These are phyloP conservation scores for Fusarium papillatum DNA, from an alignment of 2,329 filamentous ascomycete genomes.

Conservation along the genomic window DNA sequence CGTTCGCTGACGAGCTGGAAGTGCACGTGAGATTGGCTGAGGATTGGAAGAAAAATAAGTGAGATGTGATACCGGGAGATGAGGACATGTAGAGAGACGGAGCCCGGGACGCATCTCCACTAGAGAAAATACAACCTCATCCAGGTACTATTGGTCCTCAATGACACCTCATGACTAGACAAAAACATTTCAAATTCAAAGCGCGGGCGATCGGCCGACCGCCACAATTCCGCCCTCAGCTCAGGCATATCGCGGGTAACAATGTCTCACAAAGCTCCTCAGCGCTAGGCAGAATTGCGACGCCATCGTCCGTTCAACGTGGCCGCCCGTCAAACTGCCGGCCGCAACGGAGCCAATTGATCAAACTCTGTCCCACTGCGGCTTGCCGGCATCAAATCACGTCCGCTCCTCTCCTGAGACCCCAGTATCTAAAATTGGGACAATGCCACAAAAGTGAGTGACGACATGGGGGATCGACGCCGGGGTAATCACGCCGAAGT, in stretches of 20 bases:
- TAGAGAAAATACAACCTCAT: not conserved
- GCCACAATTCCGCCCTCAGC: constrained; percentile 4
- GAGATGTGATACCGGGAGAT: constrained; percentile 1
- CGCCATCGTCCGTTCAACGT: constrained; percentile 1
- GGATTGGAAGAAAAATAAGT: constrained; percentile 12
- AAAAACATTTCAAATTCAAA: not conserved
- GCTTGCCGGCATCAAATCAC: not conserved
- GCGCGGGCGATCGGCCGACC: constrained; percentile 15
- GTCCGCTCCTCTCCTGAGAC: constrained; percentile 15
- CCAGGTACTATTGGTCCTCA: not conserved
- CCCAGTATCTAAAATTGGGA: constrained; percentile 14
- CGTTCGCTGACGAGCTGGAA: constrained; percentile 63
- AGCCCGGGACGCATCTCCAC: not conserved
- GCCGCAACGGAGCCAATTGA: not conserved
- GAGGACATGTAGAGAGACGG: not conserved
- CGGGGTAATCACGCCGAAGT: not conserved
- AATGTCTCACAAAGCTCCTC: not conserved
- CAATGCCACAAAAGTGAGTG: not conserved
- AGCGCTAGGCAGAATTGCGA: not conserved
- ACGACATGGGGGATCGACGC: constrained; percentile 4
- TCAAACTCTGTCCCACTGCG: not conserved
- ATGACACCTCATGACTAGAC: not conserved
- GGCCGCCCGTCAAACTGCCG: not conserved
- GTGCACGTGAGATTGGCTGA: constrained; percentile 53
- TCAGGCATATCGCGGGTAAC: not conserved